These are phyloP conservation scores for Debaryomyces hansenii DNA, from an alignment of 805 yeast species.

Conservation along the genomic window DNA sequence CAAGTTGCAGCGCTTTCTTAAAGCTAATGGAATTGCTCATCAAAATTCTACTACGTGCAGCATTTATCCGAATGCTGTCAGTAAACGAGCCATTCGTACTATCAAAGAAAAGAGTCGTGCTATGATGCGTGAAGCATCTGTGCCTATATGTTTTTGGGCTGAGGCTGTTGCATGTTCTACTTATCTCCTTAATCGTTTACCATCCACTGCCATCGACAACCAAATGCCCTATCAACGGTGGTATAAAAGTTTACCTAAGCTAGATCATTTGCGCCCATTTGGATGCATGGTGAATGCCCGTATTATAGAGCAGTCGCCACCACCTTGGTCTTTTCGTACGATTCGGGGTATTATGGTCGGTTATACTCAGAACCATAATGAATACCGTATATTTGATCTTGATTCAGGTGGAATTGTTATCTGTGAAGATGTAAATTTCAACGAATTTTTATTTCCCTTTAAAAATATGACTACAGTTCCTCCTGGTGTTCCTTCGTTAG, in stretches of 20 bases:
- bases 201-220: background rate
- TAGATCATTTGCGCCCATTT: background rate
- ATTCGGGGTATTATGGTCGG: background rate
- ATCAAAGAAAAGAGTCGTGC: slow-evolving; percentile 1
- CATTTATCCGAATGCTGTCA: slow-evolving; percentile 2
- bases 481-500: too few species aligned
- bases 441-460: background rate
- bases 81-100: slow-evolving; percentile 1
- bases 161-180: background rate
- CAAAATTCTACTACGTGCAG: background rate
- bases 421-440: background rate
- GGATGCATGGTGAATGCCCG: background rate
- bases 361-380: background rate
- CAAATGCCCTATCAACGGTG: background rate
- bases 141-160: background rate
- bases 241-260: background rate
- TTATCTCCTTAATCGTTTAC: background rate
- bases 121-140: background rate
- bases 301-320: background rate
- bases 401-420: background rate
- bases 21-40: background rate
- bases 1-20: background rate
- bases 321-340: background rate
- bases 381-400: background rate
- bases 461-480: too few species aligned